Evolutionary conservation across 306 rosid species (phyloP).

Genomic region (Sechiopsis laciniata): DNA sequence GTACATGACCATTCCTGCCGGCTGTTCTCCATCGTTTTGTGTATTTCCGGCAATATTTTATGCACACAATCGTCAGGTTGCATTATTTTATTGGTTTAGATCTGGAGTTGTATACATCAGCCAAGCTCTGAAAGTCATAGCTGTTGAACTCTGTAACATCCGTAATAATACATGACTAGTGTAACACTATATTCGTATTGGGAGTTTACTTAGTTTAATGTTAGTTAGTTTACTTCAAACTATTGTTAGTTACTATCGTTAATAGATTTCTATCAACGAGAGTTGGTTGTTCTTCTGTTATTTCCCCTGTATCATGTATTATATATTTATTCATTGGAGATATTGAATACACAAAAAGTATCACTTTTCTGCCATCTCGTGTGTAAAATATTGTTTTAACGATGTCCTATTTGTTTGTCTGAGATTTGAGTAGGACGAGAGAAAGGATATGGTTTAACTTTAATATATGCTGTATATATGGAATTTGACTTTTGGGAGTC

Average conservation of each 20-base stretch:
- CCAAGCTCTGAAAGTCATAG: slow-evolving; percentile 1
- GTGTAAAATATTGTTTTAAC: not conserved
- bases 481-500: slow-evolving; percentile 10
- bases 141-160: not conserved
- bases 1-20: slow-evolving; percentile 6
- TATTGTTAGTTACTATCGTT: too few species aligned
- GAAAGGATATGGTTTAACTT: not conserved
- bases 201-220: too few species aligned
- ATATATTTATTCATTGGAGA: too few species aligned
- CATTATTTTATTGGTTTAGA: not conserved
- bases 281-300: too few species aligned
- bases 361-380: too few species aligned
- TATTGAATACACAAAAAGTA: too few species aligned
- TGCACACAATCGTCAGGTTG: not conserved
- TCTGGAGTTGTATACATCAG: slow-evolving; percentile 7
- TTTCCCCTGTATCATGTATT: too few species aligned
- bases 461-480: not conserved
- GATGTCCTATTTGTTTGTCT: not conserved
- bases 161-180: not conserved
- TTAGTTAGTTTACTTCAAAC: too few species aligned
- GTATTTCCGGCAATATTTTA: slow-evolving; percentile 15
- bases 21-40: not conserved
- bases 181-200: not conserved
- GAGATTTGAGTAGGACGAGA: not conserved
- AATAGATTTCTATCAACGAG: too few species aligned